A percentile compares a stretch with the other conserved stretches of the same genome.
These are phyloP conservation scores for Leccinum subrobustum DNA, from an alignment of 1,284 basidiomycete species.

Conservation along the genomic window DNA sequence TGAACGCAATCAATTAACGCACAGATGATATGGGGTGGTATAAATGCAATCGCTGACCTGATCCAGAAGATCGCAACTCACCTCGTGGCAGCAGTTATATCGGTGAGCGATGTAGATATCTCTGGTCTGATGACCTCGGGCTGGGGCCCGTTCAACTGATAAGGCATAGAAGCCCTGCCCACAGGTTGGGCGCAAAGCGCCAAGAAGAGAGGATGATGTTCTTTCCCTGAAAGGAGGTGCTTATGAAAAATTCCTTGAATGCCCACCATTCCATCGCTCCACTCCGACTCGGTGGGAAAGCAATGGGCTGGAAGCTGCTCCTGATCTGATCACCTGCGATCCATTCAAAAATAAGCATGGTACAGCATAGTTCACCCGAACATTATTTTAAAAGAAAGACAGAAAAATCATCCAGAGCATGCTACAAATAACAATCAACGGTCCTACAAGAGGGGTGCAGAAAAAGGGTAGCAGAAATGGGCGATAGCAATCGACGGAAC, in stretches of 20 bases:
- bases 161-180: not conserved
- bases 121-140: not conserved
- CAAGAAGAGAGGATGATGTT: not conserved
- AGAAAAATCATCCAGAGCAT: not conserved
- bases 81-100: not conserved
- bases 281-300: not conserved
- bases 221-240: not conserved
- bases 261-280: no score
- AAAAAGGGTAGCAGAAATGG: not conserved
- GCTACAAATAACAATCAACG: not conserved
- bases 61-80: not conserved
- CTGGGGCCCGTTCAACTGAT: not conserved
- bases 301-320: not conserved
- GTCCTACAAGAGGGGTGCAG: not conserved
- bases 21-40: not conserved
- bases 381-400: not conserved
- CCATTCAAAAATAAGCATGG: slow-evolving; percentile 5
- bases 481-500: not conserved
- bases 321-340: slow-evolving; percentile 2
- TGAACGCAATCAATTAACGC: not conserved
- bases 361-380: slow-evolving; percentile 3
- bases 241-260: not conserved
- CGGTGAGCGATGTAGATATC: not conserved
- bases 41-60: not conserved
- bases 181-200: not conserved